Percentiles rank a stretch among this genome's conserved stretches.
phyloP scores from a whole-genome alignment of 305 asterid genomes.

The Solanum hybrid region DNA sequence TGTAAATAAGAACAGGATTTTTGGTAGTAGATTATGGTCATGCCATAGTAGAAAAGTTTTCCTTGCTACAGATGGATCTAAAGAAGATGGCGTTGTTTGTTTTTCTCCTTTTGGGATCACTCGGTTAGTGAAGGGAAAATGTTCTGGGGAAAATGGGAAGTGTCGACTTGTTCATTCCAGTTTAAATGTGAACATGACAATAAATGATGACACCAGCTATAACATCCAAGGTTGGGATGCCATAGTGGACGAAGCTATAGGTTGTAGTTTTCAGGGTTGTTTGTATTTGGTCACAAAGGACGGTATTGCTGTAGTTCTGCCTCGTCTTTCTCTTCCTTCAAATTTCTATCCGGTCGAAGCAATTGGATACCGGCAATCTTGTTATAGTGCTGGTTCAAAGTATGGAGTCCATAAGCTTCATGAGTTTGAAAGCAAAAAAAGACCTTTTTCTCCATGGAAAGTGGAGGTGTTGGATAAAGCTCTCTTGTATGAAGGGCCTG shows the following conservation, averaged over 20 bases:
- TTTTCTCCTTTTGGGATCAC: conserved; percentile 88
- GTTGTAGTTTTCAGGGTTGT: conserved; percentile 69
- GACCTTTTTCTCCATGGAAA: conserved; percentile 67
- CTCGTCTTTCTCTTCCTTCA: conserved; percentile 56
- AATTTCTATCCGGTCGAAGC: conserved; percentile 69
- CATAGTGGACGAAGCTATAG: conserved; percentile 54
- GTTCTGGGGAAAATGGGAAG: conserved; percentile 29
- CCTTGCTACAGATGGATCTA: conserved; percentile 44
- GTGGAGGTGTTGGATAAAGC: conserved; percentile 87
- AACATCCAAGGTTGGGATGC: conserved; percentile 43
- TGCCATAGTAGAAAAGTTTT: conserved; percentile 44
- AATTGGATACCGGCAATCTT: conserved; percentile 50
- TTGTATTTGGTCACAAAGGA: conserved; percentile 65
- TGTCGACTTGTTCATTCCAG: conserved; percentile 54
- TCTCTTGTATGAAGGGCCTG: conserved; percentile 67
- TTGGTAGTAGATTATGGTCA: conserved; percentile 32
- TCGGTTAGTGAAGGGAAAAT: conserved; percentile 47
- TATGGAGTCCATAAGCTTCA: conserved; percentile 29
- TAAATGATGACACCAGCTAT: conserved; percentile 44
- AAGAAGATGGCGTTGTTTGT: conserved; percentile 53
- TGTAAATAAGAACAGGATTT: conserved; percentile 27
- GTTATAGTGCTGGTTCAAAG: conserved; percentile 20
- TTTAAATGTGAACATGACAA: conserved; percentile 36
- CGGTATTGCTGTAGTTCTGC: conserved; percentile 86
- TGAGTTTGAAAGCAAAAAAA: conserved; percentile 32